These are phyloP conservation scores for Hanseniaspora guilliermondii DNA, from an alignment of 805 yeast species.

Conservation along the genomic window DNA sequence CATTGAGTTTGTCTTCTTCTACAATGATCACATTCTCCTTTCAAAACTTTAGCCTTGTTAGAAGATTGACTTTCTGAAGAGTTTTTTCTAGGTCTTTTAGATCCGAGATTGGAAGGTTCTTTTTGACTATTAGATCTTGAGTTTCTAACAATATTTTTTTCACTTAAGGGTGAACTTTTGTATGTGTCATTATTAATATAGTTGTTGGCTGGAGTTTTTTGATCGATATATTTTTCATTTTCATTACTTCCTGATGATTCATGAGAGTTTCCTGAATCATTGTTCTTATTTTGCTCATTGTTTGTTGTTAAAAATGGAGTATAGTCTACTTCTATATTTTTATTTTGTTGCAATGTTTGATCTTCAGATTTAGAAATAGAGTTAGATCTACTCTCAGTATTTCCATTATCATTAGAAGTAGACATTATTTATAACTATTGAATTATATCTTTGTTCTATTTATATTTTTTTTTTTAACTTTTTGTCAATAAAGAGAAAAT, in stretches of 20 bases:
- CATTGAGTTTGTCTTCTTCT: constrained; percentile 70
- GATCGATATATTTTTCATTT: constrained; percentile 7
- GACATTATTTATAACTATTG: background rate
- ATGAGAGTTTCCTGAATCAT: background rate
- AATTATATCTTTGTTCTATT: background rate
- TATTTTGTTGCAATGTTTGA: background rate
- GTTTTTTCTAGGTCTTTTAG: constrained; percentile 24
- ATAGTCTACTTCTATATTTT: constrained; percentile 11
- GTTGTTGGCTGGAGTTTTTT: constrained; percentile 8
- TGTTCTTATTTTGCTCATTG: constrained; percentile 5
- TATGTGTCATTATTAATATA: constrained; percentile 2
- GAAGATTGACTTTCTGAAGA: constrained; percentile 20
- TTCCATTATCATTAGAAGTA: background rate
- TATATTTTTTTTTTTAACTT: background rate
- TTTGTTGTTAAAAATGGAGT: constrained; percentile 10
- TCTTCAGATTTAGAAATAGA: background rate
- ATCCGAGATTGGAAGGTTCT: constrained; percentile 14
- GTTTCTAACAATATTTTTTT: constrained; percentile 13
- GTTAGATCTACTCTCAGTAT: background rate
- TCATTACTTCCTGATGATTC: background rate
- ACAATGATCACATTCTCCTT: constrained; percentile 70
- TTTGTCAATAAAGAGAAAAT: background rate
- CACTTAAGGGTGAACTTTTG: constrained; percentile 3
- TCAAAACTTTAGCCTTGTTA: background rate
- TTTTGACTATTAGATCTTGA: constrained; percentile 6